Conservation (phyloP, 345 rosid species). For the Citrus hindsii region DNA sequence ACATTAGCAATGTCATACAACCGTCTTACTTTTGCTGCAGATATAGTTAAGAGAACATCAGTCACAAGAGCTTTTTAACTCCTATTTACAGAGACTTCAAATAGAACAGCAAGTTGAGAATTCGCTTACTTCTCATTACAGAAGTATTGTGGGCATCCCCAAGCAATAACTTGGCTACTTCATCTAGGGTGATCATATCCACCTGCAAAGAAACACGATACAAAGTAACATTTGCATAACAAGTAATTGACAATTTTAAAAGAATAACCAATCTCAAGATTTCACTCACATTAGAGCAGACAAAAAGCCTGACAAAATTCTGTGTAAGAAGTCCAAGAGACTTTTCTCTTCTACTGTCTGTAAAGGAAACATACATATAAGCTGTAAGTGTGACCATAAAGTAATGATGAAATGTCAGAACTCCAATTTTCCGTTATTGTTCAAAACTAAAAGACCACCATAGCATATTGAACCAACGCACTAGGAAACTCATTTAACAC, state of each 20-base stretch:
- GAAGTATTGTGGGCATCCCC: constrained; percentile 75
- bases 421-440: not conserved
- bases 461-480: not conserved
- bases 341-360: constrained; percentile 83
- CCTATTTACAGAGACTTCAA: not conserved
- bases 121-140: constrained; percentile 65
- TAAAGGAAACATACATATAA: constrained; percentile 9
- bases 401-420: not conserved
- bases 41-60: not conserved
- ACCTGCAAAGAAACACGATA: constrained; percentile 33
- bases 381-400: not conserved
- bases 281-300: constrained; percentile 68
- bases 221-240: not conserved
- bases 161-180: constrained; percentile 69
- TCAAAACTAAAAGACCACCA: not conserved
- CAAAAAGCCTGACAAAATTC: constrained; percentile 86
- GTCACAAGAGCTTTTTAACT: constrained; percentile 8
- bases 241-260: not conserved
- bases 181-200: constrained; percentile 73
- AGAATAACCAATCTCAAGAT: not conserved
- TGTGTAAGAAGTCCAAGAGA: constrained; percentile 84
- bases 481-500: not conserved
- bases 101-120: not conserved
- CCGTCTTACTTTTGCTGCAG: constrained; percentile 89
- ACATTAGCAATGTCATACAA: constrained; percentile 89